phyloP scores from a whole-genome alignment of 257 asterid species.

The Leonotis leonurus region DNA sequence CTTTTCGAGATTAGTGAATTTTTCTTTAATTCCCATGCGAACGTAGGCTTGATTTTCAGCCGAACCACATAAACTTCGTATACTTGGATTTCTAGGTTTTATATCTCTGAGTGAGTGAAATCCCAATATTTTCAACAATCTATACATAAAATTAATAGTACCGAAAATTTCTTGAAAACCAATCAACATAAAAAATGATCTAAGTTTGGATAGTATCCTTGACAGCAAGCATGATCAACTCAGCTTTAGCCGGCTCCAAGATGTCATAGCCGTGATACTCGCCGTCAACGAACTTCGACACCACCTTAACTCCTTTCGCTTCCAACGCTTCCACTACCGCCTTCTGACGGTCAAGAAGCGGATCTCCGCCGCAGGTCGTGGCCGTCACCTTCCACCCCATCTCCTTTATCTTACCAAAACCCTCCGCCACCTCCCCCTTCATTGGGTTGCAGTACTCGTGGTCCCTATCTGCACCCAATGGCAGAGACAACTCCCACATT shows the following conservation, averaged over 20 bases:
- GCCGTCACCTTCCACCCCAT: constrained; percentile 24
- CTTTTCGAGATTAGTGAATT: too few species aligned
- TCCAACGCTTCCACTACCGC: constrained; percentile 10
- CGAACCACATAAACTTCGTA: too few species aligned
- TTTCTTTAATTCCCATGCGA: too few species aligned
- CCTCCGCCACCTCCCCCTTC: neutral
- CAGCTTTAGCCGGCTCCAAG: neutral
- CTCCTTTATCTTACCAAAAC: constrained; percentile 10
- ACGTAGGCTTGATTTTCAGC: too few species aligned
- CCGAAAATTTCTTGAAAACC: too few species aligned
- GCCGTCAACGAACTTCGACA: constrained; percentile 22
- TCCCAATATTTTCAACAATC: too few species aligned
- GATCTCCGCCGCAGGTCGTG: constrained; percentile 34
- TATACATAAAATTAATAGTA: too few species aligned
- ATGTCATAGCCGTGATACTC: constrained; percentile 31
- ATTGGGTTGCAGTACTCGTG: constrained; percentile 35
- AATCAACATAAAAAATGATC: too few species aligned
- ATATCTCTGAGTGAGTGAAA: too few species aligned
- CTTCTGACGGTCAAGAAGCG: constrained; percentile 30
- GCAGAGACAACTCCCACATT: constrained; percentile 38
- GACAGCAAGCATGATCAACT: neutral
- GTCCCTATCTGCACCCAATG: constrained; percentile 37
- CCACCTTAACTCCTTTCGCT: constrained; percentile 26
- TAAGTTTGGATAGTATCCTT: neutral
- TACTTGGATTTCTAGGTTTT: too few species aligned